Evolutionary conservation across 164 flowering plant species (phyloP).

Genomic region (Aristolochia fimbriata): DNA sequence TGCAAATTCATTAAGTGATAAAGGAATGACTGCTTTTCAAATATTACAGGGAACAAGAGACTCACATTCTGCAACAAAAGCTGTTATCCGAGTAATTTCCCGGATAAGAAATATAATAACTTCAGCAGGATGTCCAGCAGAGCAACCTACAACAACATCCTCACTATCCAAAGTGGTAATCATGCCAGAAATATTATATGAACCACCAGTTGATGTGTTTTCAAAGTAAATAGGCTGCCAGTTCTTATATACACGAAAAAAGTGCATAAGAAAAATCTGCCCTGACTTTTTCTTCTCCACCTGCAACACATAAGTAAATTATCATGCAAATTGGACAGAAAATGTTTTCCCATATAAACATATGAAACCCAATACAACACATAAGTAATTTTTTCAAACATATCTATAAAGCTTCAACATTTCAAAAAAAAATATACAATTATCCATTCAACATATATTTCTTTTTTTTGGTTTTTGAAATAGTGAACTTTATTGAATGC

Average conservation of each 20-base stretch:
- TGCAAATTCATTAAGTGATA: background rate
- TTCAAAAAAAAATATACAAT: too few species aligned
- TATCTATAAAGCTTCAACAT: too few species aligned
- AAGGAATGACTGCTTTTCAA: background rate
- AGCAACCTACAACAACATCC: conserved; percentile 62
- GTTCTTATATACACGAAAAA: conserved; percentile 47
- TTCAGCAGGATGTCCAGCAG: conserved; percentile 86
- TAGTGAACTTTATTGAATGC: too few species aligned
- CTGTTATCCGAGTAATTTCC: conserved; percentile 47
- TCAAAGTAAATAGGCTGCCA: conserved; percentile 62
- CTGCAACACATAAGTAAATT: conserved; percentile 21
- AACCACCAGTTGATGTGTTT: conserved; percentile 32
- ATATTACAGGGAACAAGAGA: conserved; percentile 1
- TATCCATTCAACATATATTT: too few species aligned
- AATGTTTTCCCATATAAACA: too few species aligned
- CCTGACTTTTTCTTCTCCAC: conserved; percentile 58
- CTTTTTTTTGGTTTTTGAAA: too few species aligned
- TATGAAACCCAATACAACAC: too few species aligned
- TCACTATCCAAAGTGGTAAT: conserved; percentile 27
- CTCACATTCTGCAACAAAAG: conserved; percentile 63
- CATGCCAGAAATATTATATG: conserved; percentile 14
- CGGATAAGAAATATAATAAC: conserved; percentile 41
- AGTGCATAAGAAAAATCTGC: conserved; percentile 72
- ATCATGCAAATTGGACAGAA: background rate
- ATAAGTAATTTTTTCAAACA: too few species aligned